These are phyloP conservation scores for Buxus sempervirens DNA, from an alignment of 164 flowering plant genomes.

Conservation along the genomic window DNA sequence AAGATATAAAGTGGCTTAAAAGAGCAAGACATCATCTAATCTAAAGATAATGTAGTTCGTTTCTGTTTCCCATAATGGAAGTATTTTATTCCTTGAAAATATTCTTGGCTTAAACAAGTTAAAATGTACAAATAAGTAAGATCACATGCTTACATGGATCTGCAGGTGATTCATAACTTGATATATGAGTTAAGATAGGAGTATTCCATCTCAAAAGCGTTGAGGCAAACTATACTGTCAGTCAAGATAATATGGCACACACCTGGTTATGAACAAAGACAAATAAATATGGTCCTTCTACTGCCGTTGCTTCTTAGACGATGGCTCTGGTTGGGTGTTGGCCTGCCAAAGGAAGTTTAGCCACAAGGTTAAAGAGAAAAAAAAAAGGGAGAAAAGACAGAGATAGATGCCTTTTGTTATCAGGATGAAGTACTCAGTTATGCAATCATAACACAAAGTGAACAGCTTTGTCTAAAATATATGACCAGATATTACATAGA, in stretches of 20 bases:
- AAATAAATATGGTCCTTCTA: not conserved
- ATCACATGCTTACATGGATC: constrained; percentile 10
- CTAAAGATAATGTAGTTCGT: not conserved
- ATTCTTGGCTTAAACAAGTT: not conserved
- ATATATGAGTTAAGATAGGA: not conserved
- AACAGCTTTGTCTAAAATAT: too few relatives aligned
- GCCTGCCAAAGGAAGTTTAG: constrained; percentile 18
- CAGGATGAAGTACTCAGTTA: too few relatives aligned
- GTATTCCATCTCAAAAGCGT: not conserved
- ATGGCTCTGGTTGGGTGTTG: constrained; percentile 25
- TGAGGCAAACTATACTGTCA: not conserved
- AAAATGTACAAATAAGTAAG: constrained; percentile 6
- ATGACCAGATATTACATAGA: too few relatives aligned
- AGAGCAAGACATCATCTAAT: not conserved
- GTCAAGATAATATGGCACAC: not conserved
- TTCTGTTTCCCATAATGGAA: not conserved
- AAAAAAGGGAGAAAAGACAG: too few relatives aligned
- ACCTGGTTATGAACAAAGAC: constrained; percentile 3
- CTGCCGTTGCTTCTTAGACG: constrained; percentile 30
- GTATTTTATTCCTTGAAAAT: not conserved
- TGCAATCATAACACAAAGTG: too few relatives aligned
- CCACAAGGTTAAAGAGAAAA: not conserved
- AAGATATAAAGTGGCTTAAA: not conserved
- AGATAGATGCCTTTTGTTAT: too few relatives aligned
- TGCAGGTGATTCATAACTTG: not conserved